A percentile compares a stretch with the other conserved stretches of the same genome.
Evolutionary conservation across 1,284 basidiomycete genomes (phyloP).

Genomic region (Violaceomyces palustris): DNA sequence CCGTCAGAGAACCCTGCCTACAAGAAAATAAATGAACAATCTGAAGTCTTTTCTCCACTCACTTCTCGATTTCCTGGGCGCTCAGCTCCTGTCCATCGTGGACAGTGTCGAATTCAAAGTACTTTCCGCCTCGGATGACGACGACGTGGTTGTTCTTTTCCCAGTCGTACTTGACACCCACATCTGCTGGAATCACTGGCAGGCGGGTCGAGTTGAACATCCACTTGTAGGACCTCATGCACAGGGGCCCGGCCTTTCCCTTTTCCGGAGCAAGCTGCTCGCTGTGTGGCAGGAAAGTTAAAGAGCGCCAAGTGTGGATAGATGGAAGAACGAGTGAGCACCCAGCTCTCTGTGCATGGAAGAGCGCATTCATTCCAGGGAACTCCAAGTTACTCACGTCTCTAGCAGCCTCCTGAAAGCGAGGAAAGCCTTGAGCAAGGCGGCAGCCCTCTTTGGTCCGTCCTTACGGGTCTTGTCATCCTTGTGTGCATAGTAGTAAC

Average conservation of each 20-base stretch:
- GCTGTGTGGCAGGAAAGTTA: constrained; percentile 57
- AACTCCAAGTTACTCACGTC: constrained; percentile 20
- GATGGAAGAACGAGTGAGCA: neutral
- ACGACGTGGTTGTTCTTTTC: constrained; percentile 77
- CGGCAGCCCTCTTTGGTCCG: constrained; percentile 40
- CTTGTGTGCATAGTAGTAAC: constrained; percentile 89
- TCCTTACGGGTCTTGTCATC: constrained; percentile 56
- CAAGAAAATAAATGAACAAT: too few species aligned
- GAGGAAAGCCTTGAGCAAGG: constrained; percentile 48
- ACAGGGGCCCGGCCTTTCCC: constrained; percentile 73
- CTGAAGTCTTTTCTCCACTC: constrained; percentile 31
- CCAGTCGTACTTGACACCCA: constrained; percentile 74
- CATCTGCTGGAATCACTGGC: constrained; percentile 77
- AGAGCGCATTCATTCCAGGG: too few species aligned
- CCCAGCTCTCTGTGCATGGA: too few species aligned
- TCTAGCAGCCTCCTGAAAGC: constrained; percentile 47
- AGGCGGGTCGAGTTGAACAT: constrained; percentile 91
- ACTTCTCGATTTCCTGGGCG: constrained; percentile 71
- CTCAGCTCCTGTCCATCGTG: constrained; percentile 63
- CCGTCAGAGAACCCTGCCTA: too few species aligned
- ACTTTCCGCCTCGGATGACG: constrained; percentile 84
- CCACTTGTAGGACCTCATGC: constrained; percentile 93
- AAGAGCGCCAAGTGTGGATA: neutral
- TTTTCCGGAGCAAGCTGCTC: constrained; percentile 84
- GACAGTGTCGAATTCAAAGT: constrained; percentile 69